A percentile compares a stretch with the other conserved stretches of the same genome.
These are phyloP conservation scores for Ciborinia camelliae DNA, from an alignment of 2,329 filamentous ascomycete genomes.

Conservation along the genomic window DNA sequence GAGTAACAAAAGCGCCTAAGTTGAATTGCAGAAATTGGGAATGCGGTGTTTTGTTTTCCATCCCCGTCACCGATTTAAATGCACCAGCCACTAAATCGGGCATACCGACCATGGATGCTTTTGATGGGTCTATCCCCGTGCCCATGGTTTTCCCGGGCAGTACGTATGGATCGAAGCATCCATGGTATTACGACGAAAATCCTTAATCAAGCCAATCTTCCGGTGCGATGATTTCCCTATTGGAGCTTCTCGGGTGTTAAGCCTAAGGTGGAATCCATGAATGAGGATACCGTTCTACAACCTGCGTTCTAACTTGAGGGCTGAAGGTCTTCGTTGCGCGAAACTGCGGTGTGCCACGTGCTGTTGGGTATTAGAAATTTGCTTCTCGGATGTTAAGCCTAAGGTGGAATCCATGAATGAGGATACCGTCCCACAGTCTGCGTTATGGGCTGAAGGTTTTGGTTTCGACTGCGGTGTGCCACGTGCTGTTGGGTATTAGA, in stretches of 20 bases:
- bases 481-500: constrained; percentile 7
- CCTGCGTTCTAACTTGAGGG: not conserved
- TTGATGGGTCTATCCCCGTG: constrained; percentile 55
- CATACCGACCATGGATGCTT: constrained; percentile 41
- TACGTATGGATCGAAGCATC: constrained; percentile 32
- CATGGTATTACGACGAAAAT: constrained; percentile 33
- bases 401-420: not conserved
- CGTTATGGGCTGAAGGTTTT: not conserved
- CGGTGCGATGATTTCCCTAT: constrained; percentile 12
- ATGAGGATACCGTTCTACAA: not conserved
- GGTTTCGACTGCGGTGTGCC: constrained; percentile 13
- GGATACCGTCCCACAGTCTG: not conserved
- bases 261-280: not conserved
- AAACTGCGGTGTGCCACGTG: constrained; percentile 16
- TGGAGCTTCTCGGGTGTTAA: not conserved
- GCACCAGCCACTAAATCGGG: not conserved
- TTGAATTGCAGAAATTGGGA: constrained; percentile 93
- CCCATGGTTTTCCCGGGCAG: constrained; percentile 61
- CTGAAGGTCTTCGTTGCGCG: not conserved
- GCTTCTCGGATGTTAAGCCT: not conserved
- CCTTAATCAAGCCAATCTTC: constrained; percentile 10
- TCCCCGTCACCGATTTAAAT: constrained; percentile 1
- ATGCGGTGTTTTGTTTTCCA: constrained; percentile 76
- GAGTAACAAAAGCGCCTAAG: constrained; percentile 62
- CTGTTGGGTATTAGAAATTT: not conserved